A percentile compares a stretch with the other conserved stretches of the same genome.
Conservation (phyloP, 1,284 basidiomycete genomes). For the Apiotrichum gracile region DNA sequence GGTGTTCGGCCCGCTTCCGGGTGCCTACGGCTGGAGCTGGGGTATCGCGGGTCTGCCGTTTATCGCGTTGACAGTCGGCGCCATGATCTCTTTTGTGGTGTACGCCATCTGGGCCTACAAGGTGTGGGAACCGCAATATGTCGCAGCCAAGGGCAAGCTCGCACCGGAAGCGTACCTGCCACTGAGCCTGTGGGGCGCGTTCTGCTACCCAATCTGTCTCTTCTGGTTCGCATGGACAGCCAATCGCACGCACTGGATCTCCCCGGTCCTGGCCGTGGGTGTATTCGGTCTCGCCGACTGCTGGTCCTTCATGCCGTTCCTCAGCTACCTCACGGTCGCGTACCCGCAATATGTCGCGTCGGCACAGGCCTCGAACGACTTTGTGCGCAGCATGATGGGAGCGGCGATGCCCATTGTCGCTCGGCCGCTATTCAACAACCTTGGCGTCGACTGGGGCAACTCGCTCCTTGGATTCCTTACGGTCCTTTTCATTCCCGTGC, state of each 20-base stretch:
- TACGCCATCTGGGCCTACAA: slow-evolving; percentile 30
- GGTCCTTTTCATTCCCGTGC: slow-evolving; percentile 25
- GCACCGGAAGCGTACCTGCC: slow-evolving; percentile 19
- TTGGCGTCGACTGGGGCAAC: slow-evolving; percentile 44
- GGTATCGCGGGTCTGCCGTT: slow-evolving; percentile 35
- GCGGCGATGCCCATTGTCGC: slow-evolving; percentile 40
- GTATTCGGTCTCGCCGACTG: slow-evolving; percentile 32
- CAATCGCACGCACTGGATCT: slow-evolving; percentile 35
- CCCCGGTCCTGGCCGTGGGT: slow-evolving; percentile 29
- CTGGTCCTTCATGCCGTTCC: slow-evolving; percentile 20
- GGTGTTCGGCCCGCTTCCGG: not conserved
- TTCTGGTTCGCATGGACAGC: slow-evolving; percentile 43
- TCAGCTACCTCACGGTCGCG: slow-evolving; percentile 54
- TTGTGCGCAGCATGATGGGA: slow-evolving; percentile 42
- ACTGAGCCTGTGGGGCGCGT: slow-evolving; percentile 33
- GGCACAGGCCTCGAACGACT: slow-evolving; percentile 43
- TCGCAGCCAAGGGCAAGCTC: slow-evolving; percentile 6
- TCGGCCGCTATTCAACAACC: slow-evolving; percentile 38
- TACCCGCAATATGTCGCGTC: slow-evolving; percentile 57
- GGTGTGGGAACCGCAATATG: slow-evolving; percentile 30
- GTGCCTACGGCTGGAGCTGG: slow-evolving; percentile 31
- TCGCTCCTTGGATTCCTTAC: slow-evolving; percentile 37
- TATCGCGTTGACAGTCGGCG: slow-evolving; percentile 30
- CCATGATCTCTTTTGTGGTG: slow-evolving; percentile 12
- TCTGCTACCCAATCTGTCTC: slow-evolving; percentile 38